phyloP scores from a whole-genome alignment of 2,329 filamentous ascomycete species.

The Paecilomyces sp. region DNA sequence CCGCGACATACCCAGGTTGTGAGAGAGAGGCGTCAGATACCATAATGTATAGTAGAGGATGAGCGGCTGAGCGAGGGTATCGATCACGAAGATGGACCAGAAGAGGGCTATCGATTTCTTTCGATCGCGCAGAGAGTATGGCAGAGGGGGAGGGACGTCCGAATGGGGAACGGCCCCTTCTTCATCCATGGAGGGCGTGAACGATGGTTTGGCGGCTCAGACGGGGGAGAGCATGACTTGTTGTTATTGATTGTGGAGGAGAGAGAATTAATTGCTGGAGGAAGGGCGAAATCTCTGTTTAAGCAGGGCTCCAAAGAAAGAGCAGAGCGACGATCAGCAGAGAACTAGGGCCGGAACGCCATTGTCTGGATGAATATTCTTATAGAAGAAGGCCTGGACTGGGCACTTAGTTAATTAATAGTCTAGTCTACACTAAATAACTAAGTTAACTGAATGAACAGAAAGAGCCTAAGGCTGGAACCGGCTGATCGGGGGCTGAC shows the following conservation, averaged over 20 bases:
- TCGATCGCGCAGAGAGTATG: constrained; percentile 48
- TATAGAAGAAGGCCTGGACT: no score
- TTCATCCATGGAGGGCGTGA: constrained; percentile 21
- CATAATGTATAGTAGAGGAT: constrained; percentile 55
- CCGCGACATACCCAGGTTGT: constrained; percentile 29
- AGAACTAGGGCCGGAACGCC: background rate
- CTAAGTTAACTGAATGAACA: no score
- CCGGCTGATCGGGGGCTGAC: background rate
- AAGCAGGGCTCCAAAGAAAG: no score
- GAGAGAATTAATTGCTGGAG: background rate
- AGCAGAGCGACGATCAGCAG: no score
- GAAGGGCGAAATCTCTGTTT: no score
- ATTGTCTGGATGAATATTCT: background rate
- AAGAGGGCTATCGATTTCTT: constrained; percentile 52
- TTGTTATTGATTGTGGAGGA: background rate
- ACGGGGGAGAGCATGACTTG: background rate
- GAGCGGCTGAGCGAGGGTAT: constrained; percentile 53
- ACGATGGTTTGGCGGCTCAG: constrained; percentile 1
- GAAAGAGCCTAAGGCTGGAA: background rate
- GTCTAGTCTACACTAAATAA: no score
- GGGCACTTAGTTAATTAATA: no score
- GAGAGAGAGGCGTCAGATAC: constrained; percentile 47
- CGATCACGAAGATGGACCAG: constrained; percentile 53
- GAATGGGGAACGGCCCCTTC: constrained; percentile 16
- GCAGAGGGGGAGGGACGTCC: constrained; percentile 41